Base-by-base conservation (phyloP, 2,329 filamentous ascomycete species). In the Neoarthrinium moseri region DNA sequence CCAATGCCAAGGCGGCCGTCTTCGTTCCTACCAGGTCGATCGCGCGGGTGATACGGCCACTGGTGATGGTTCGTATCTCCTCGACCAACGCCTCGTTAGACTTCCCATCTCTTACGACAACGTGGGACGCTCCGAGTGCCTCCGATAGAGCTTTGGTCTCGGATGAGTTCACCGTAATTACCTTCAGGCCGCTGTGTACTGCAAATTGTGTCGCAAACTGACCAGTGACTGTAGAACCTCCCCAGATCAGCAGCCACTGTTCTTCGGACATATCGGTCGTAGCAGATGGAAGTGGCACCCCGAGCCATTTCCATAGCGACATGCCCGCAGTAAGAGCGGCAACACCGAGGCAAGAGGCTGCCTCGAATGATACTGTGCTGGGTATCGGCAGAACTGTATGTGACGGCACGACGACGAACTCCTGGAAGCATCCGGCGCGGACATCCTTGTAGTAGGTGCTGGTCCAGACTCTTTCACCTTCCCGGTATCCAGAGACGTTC, bases 401-500 rank as follows among this genome's bases (percentile, higher is more conserved):
- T 26, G 62, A 53, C 5, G 67, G 67, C 2, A 69, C 67, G n/a
- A 66, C 62, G 13, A 70, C 66, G 43, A 59, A 65, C 32, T 71
- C 57, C 52, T 72, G 69, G 49, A 71, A 72, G 49, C 67, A 70
- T 21, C 68, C 69, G 26, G 69, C 67, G 35, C 68, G 58, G 5
- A 62, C 50, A 43, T 72, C 68, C 35, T 63, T 59, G 50, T 72
- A 72, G 51, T 72, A 71, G 39, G 66, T 70, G 45, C 66, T 68
- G 26, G 60, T 68, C 65, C 61, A 64, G 6, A 63, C 61, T 10
- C 43, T 49, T 24, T 65, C 59, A 10, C 61, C 62, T n/a, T 52
- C 43, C 15, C 53, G 51, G 21, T 61, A 51, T 8, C 38, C 29
- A 7, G 32, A 49, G n/a, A 65, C 61, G 20, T 44, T 43, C 12